Base-by-base conservation (phyloP, 2,329 filamentous ascomycete genomes). In the Fusarium anguioides region DNA sequence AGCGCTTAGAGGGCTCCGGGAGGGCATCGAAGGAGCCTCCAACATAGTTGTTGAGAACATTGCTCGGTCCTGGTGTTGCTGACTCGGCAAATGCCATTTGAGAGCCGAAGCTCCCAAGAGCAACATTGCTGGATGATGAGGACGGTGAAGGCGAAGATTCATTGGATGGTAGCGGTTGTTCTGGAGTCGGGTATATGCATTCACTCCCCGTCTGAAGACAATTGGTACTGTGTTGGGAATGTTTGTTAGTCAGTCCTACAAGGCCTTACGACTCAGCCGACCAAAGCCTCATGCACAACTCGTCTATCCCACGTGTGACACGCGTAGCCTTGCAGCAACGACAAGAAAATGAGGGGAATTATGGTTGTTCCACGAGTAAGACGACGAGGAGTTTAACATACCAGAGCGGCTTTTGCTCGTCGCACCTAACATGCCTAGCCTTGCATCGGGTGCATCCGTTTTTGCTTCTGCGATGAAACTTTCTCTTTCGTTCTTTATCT, bases 401-500 rank as follows among this genome's bases (percentile, higher is more conserved):
- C 81, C 81, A 83, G 39, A 82, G 74, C 37, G 81, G 81, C 64
- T 76, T 80, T 60, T 76, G 76, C 66, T 83, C 81, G 59, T 83
- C 80, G 71, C 81, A 83, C 50, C 81, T 78, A 48, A 83, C 81
- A 65, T 82, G 81, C 64, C 81, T 63, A 15, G 78, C 52, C 71
- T 72, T 70, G 80, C 81, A 73, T 77, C 79, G 23, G 66, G 71
- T 52, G 47, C 78, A 80, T 47, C 77, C 78, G 51, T 75, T 74
- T 60, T 78, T 78, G 68, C 77, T 79, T 54, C 77, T 73, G 45
- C 75, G 75, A 64, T 79, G 76, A 53, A 79, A 78, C 58, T 72
- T 77, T 54, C 78, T 74, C 68, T 79, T 76, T 60, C 78, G 75
- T 62, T 76, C 75, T 72, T 75, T 77, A 35, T 76, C 75, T 68